phyloP scores from a whole-genome alignment of 129 eudicot genomes.

The Centaurea solstitialis region DNA sequence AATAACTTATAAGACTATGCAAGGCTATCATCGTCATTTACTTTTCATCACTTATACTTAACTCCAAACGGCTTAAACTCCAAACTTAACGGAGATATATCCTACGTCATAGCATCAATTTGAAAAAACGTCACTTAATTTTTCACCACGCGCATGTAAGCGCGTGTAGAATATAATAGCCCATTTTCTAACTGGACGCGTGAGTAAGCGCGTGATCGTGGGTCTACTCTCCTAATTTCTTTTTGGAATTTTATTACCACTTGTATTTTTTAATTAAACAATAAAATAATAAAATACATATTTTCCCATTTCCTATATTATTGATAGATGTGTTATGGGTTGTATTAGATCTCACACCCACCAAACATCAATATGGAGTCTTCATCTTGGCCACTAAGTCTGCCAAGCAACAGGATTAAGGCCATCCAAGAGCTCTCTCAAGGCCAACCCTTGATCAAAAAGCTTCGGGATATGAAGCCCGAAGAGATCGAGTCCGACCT shows the following conservation, averaged over 20 bases:
- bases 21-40: slow-evolving; percentile 10
- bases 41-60: background rate
- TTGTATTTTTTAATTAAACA: background rate
- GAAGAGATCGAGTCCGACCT: slow-evolving; percentile 10
- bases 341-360: slow-evolving; percentile 15
- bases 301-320: slow-evolving; percentile 6
- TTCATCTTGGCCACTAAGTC: slow-evolving; percentile 32
- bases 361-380: slow-evolving; percentile 28
- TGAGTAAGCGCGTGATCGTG: slow-evolving; percentile 23
- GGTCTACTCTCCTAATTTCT: background rate
- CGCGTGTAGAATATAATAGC: background rate
- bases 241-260: slow-evolving; percentile 15
- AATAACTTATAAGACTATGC: background rate
- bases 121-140: background rate
- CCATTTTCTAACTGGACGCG: too few relatives aligned
- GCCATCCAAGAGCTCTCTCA: slow-evolving; percentile 38
- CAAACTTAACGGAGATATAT: background rate
- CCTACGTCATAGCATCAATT: background rate
- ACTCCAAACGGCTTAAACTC: background rate
- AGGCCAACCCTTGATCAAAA: slow-evolving; percentile 40
- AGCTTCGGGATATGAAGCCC: slow-evolving; percentile 29
- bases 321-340: background rate
- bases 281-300: background rate
- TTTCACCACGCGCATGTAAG: background rate
- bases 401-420: slow-evolving; percentile 25